Evolutionary conservation across 176 grass and related monocot genomes (phyloP).

Genomic region (Aegilops sharonensis): DNA sequence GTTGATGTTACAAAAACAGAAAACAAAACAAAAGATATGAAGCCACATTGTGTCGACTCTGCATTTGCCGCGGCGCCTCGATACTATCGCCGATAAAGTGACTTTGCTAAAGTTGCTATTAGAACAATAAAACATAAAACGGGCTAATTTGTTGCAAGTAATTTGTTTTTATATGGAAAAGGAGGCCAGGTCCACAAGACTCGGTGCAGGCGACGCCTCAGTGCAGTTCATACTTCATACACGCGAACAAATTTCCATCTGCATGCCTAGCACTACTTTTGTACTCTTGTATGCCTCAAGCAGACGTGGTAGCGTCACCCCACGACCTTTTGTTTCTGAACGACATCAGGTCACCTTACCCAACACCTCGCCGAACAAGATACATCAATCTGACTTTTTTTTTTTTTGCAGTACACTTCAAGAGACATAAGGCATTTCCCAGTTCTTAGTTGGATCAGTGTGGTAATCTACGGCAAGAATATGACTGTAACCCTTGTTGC

Average conservation of each 20-base stretch:
- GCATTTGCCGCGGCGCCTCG: too few relatives aligned
- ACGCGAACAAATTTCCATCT: conserved; percentile 1
- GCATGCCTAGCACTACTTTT: background rate
- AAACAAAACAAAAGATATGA: too few relatives aligned
- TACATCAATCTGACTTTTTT: background rate
- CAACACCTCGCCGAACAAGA: background rate
- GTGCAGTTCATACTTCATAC: background rate
- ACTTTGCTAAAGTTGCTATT: too few relatives aligned
- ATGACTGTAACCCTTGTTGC: background rate
- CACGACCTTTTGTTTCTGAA: background rate
- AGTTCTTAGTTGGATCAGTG: background rate
- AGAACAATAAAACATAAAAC: background rate
- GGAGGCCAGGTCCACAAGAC: background rate
- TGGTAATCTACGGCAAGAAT: background rate
- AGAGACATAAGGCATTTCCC: background rate
- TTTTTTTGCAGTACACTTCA: background rate
- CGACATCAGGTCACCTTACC: background rate
- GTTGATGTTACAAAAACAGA: too few relatives aligned
- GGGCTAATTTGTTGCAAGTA: background rate
- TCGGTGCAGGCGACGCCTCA: background rate
- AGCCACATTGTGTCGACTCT: too few relatives aligned
- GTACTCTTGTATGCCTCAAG: background rate
- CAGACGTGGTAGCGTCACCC: background rate
- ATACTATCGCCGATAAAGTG: too few relatives aligned
- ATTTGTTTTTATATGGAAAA: background rate